Percentiles rank a stretch among this genome's conserved stretches.
These are phyloP conservation scores for Auriscalpium microsporum DNA, from an alignment of 768 basidiomycete species.

Conservation along the genomic window DNA sequence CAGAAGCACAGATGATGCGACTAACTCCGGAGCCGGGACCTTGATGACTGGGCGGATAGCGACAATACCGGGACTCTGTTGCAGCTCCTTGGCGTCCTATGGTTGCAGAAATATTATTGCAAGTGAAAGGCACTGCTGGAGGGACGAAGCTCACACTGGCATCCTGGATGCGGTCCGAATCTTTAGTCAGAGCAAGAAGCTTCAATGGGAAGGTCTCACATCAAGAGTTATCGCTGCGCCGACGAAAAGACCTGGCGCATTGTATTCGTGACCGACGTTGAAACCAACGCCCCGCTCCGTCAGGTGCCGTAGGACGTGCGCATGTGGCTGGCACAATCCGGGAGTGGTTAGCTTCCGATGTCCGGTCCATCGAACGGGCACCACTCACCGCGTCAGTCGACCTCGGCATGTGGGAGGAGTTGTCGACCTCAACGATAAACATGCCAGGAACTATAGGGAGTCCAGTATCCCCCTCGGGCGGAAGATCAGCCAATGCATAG, in stretches of 20 bases:
- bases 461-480: background rate
- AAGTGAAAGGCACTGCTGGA: too few species aligned
- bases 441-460: background rate
- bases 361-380: background rate
- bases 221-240: conserved; percentile 19
- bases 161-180: too few species aligned
- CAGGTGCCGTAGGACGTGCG: background rate
- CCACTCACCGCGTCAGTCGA: background rate
- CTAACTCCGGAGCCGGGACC: conserved; percentile 36
- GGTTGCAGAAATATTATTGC: too few species aligned
- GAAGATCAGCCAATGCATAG: too few species aligned
- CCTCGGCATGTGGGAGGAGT: background rate
- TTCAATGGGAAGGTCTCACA: conserved; percentile 40
- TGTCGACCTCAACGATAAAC: background rate
- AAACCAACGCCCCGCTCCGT: background rate
- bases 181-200: too few species aligned
- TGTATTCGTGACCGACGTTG: background rate
- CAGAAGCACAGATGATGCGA: background rate
- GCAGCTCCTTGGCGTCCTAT: conserved; percentile 41
- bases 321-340: background rate
- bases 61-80: conserved; percentile 37
- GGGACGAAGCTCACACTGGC: too few species aligned
- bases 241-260: background rate
- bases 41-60: conserved; percentile 46
- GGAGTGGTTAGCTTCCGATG: background rate